These are phyloP conservation scores for Primulina eburnea DNA, from an alignment of 257 asterid species.

Conservation along the genomic window DNA sequence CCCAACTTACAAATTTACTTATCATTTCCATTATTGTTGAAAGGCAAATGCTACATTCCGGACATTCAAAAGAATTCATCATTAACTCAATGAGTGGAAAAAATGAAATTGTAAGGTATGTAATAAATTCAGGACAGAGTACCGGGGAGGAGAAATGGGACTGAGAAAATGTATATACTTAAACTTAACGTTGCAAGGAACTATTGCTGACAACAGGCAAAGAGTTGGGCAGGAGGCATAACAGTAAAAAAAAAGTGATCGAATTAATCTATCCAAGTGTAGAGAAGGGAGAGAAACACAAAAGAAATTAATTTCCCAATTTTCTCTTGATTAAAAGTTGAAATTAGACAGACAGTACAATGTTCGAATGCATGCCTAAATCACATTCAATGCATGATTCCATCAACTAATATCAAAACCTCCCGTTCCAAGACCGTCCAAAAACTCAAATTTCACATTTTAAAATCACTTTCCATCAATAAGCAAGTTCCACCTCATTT, in stretches of 20 bases:
- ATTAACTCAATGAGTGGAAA: no score
- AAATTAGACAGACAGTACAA: no score
- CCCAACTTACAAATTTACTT: background rate
- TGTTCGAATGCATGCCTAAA: background rate
- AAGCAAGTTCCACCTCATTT: background rate
- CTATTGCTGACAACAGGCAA: background rate
- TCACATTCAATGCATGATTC: background rate
- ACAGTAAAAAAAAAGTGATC: no score
- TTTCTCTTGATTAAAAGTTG: background rate
- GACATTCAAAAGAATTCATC: no score
- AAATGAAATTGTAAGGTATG: background rate
- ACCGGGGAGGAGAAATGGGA: background rate
- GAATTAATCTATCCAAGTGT: background rate
- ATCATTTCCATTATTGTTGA: background rate
- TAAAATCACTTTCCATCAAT: background rate
- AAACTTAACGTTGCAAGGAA: background rate
- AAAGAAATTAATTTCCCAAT: no score
- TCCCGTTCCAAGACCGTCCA: background rate
- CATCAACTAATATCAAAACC: background rate
- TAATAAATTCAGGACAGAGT: background rate
- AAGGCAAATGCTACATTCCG: background rate
- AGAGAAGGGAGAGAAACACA: background rate
- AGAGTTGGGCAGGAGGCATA: background rate
- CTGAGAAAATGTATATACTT: background rate
- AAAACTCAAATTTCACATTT: background rate